These are phyloP conservation scores for Corylus americana DNA, from an alignment of 306 rosid genomes.

Conservation along the genomic window DNA sequence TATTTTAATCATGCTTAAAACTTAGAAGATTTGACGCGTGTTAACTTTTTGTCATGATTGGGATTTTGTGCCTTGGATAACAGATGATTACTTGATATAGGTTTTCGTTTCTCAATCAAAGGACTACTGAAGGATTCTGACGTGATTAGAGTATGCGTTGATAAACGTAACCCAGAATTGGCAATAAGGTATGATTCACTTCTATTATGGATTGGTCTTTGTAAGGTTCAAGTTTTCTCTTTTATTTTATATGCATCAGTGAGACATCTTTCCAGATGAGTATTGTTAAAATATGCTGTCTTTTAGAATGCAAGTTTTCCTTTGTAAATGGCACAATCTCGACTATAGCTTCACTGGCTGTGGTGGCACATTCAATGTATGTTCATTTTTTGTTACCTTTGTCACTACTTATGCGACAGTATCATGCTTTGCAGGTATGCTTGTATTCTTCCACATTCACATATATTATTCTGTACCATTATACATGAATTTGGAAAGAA, in stretches of 20 bases:
- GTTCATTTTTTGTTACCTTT: neutral
- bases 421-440: conserved; percentile 72
- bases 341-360: conserved; percentile 1
- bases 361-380: neutral
- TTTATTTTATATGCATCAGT: conserved; percentile 14
- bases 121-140: conserved; percentile 64
- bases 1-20: neutral
- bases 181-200: conserved; percentile 78
- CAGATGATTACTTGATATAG: conserved; percentile 53
- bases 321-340: neutral
- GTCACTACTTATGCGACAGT: conserved; percentile 18
- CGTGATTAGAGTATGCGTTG: conserved; percentile 65
- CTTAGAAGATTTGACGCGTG: neutral
- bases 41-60: conserved; percentile 14
- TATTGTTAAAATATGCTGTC: neutral
- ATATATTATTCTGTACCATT: conserved; percentile 59
- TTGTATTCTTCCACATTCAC: conserved; percentile 68
- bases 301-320: neutral
- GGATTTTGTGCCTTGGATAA: conserved; percentile 30
- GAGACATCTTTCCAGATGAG: neutral
- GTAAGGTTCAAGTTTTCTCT: conserved; percentile 16
- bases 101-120: conserved; percentile 65
- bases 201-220: neutral
- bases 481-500: conserved; percentile 78
- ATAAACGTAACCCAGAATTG: conserved; percentile 55